Base-by-base conservation (phyloP, 495 filamentous ascomycete genomes). In the Physcia stellaris region DNA sequence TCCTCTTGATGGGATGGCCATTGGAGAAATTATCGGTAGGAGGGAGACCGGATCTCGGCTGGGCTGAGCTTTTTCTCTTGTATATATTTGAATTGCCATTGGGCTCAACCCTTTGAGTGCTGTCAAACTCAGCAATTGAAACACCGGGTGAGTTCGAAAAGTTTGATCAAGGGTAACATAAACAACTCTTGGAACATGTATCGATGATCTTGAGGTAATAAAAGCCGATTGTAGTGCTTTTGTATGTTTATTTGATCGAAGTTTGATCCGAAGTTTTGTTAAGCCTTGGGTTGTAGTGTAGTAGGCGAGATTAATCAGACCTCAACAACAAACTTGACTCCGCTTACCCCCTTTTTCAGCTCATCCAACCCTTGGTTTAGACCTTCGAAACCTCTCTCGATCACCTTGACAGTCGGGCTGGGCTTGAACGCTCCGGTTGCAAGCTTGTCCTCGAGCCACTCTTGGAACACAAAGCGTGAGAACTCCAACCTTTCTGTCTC, bases 161-260 rank as follows among this genome's bases (percentile, higher is more conserved):
- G n/a, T n/a, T n/a, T n/a, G n/a, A n/a, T n/a, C n/a, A n/a, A n/a
- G n/a, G n/a, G n/a, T n/a, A n/a, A n/a, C n/a, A n/a, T n/a, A n/a
- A n/a, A n/a, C n/a, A 47, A 1, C 76, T 66, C 17, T 64, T 66
- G 11, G 67, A 54, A 78, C 79, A 83, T 37, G 61, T 69, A 50
- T 84, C 80, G 24, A 82, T 43, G 18, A 62, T 61, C 29, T 55
- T 66, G 26, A 78, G 53, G 34, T 67, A 53, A 1, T 58, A 49
- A 35, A 17, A 22, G 18, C 11, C 17, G 35, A 36, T 42, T 2
- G 33, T 35, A 42, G 35, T n/a, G 17, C 27, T 30, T 4, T 29
- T 6, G 32, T 35, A 2, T 6, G 27, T 19, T 12, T 4, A 18
- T 17, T 33, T 4, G n/a, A 20, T 12, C n/a, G n/a, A n/a, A n/a